Evolutionary conservation across 2,329 filamentous ascomycete species (phyloP).

Genomic region (Myriangium duriaei): DNA sequence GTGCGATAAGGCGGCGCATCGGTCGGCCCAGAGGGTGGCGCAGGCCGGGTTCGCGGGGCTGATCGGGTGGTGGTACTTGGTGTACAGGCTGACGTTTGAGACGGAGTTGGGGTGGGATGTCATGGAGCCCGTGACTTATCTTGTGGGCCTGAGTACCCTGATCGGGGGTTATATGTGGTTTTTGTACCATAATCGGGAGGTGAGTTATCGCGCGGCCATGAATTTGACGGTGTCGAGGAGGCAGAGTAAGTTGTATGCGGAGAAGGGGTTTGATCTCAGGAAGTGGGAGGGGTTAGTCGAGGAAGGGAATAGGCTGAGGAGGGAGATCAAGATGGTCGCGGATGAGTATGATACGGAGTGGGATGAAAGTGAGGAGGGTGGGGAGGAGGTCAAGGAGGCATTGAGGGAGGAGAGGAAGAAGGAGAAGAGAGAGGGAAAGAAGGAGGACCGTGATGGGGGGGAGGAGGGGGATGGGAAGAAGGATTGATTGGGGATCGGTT

Average conservation of each 20-base stretch:
- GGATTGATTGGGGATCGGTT: too few species aligned
- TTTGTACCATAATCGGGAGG: slow-evolving; percentile 79
- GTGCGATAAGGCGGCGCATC: slow-evolving; percentile 67
- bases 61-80: slow-evolving; percentile 66
- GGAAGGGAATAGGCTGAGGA: slow-evolving; percentile 63
- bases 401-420: slow-evolving; percentile 34
- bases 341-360: slow-evolving; percentile 85
- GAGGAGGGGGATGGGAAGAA: slow-evolving; percentile 23
- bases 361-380: slow-evolving; percentile 55
- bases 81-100: slow-evolving; percentile 55
- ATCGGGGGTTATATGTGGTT: slow-evolving; percentile 93
- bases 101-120: slow-evolving; percentile 81
- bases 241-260: slow-evolving; percentile 64
- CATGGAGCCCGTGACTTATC: slow-evolving; percentile 82
- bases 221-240: slow-evolving; percentile 73
- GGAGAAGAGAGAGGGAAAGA: slow-evolving; percentile 25
- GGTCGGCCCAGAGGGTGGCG: slow-evolving; percentile 64
- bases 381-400: slow-evolving; percentile 43
- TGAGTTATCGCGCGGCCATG: slow-evolving; percentile 75
- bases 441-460: slow-evolving; percentile 23
- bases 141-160: slow-evolving; percentile 72
- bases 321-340: slow-evolving; percentile 69
- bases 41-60: slow-evolving; percentile 66
- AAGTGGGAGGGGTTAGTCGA: slow-evolving; percentile 70
- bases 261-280: slow-evolving; percentile 59